Percentiles rank a stretch among this genome's conserved stretches.
Conservation (phyloP, 139 green algal species). For the Haematococcus lacustris region DNA sequence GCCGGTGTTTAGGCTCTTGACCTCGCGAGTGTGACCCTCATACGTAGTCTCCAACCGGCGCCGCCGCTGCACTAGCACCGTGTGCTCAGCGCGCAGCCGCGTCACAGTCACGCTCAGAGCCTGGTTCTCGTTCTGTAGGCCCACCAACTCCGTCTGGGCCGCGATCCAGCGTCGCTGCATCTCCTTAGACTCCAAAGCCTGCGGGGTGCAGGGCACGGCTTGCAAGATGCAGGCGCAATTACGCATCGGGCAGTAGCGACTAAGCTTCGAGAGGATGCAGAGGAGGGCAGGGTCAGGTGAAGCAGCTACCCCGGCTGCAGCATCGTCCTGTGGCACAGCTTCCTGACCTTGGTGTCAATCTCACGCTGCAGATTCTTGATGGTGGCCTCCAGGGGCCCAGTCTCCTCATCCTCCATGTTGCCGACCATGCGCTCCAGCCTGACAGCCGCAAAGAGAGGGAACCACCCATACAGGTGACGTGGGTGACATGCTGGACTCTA, state of each 20-base stretch:
- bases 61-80: constrained; percentile 69
- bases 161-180: constrained; percentile 79
- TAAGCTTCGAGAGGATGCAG: too few species aligned
- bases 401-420: constrained; percentile 35
- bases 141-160: constrained; percentile 72
- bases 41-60: constrained; percentile 34
- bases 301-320: too few species aligned
- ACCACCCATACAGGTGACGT: too few species aligned
- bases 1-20: constrained; percentile 33
- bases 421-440: constrained; percentile 29
- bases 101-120: constrained; percentile 51
- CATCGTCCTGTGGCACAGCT: background rate
- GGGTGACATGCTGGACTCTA: too few species aligned
- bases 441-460: too few species aligned
- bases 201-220: too few species aligned
- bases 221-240: too few species aligned
- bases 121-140: constrained; percentile 65
- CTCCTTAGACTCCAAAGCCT: constrained; percentile 58
- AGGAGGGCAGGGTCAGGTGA: too few species aligned
- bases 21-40: constrained; percentile 39
- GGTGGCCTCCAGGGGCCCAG: constrained; percentile 78
- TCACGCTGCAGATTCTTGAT: constrained; percentile 75
- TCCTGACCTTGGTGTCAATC: constrained; percentile 55
- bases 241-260: too few species aligned
- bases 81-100: constrained; percentile 62